Evolutionary conservation across 495 filamentous ascomycete species (phyloP), one percentile per base, ranked within the genome.

Genomic region (Aspergillus egyptiacus): DNA sequence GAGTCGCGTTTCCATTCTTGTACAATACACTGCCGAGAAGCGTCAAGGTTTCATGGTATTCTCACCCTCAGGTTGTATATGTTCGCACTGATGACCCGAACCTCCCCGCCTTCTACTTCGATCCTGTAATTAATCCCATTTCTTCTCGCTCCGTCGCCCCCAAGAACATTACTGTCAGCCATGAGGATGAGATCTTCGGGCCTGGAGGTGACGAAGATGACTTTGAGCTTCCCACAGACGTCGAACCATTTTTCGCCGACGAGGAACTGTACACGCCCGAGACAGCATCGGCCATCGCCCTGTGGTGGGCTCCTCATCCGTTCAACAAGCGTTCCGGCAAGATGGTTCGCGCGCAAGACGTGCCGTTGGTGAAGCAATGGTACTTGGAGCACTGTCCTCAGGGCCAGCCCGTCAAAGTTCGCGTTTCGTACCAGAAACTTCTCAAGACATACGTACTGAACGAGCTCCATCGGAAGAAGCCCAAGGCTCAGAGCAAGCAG

Each of bases 341-440:
- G 55, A 99, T 94, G 87, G 89, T 96, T 14, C 83, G 94, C 33
- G 93, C 94, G 18, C 87, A 99, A 66, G 94, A 99, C 67, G 93
- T 99, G 17, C 89, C 94, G 6, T 73, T 99, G 15, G 87, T 99
- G 34, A 99, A 99, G 68, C 94, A 97, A 62, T 97, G 89, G 89
- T 99, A 99, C 60, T 73, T 97, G 23, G 90, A 97, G 67, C 94
- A 97, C 67, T 89, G 87, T 56, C 93, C 90, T 25, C 82, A 86
- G 54, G 86, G 87, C 24, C 90, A 96, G 60, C 90, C 94, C 5
- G 91, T 96, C 54, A 99, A 99, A 64, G 91, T 97, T 37, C 81
- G 94, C 56, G 94, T 99, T n/a, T 97, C 94, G 0, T 99, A 99
- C 65, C 94, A 99, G 65, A 99, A 99, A 70, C 72, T 99, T 40